A percentile compares a stretch with the other conserved stretches of the same genome.
phyloP scores from a whole-genome alignment of 148 eudicot species.

The Beta vulgaris region DNA sequence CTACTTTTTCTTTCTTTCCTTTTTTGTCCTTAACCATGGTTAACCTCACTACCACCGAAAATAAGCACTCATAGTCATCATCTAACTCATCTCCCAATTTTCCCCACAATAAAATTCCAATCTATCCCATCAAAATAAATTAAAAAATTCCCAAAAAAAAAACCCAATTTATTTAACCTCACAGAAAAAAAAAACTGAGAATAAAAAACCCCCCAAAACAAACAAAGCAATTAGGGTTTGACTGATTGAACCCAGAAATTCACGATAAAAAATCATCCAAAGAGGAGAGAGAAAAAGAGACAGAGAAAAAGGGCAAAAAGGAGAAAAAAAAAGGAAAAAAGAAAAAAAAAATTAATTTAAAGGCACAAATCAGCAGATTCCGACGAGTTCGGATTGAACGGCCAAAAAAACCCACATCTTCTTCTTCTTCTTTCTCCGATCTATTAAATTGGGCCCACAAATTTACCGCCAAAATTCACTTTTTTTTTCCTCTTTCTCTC shows the following conservation, averaged over 20 bases:
- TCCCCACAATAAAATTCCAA: background rate
- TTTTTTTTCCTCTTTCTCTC: background rate
- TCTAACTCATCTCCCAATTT: background rate
- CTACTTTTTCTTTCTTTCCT: background rate
- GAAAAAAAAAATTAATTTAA: background rate
- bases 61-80: no score
- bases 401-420: constrained; percentile 29
- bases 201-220: background rate
- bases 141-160: background rate
- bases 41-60: background rate
- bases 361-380: constrained; percentile 31
- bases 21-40: constrained; percentile 20
- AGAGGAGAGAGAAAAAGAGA: constrained; percentile 24
- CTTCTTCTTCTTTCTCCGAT: constrained; percentile 34
- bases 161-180: background rate
- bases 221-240: constrained; percentile 34
- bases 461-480: constrained; percentile 24
- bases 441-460: constrained; percentile 32
- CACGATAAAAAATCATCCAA: background rate
- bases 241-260: constrained; percentile 6
- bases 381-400: constrained; percentile 36
- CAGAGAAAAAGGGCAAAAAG: background rate
- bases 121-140: no score
- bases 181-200: background rate
- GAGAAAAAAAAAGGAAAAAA: background rate